These are phyloP conservation scores for Coffea eugenioides DNA, from an alignment of 257 asterid species.

Conservation along the genomic window DNA sequence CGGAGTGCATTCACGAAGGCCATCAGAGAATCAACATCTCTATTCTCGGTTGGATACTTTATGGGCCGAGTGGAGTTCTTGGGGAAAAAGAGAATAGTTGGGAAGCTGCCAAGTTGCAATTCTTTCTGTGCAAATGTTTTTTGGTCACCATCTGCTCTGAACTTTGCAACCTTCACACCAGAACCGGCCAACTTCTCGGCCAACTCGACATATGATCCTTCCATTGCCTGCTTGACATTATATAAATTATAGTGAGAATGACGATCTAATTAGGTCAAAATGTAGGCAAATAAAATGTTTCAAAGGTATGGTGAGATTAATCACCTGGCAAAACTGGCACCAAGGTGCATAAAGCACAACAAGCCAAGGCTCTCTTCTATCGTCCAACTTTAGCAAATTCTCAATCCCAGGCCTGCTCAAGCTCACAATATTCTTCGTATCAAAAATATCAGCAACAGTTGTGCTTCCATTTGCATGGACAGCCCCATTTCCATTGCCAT, in stretches of 20 bases:
- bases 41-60: slow-evolving; percentile 73
- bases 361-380: slow-evolving; percentile 71
- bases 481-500: slow-evolving; percentile 37
- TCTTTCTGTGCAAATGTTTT: slow-evolving; percentile 65
- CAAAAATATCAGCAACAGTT: slow-evolving; percentile 47
- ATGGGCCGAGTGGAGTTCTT: slow-evolving; percentile 60
- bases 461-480: slow-evolving; percentile 38
- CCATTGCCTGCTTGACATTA: slow-evolving; percentile 47
- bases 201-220: slow-evolving; percentile 61
- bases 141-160: slow-evolving; percentile 83
- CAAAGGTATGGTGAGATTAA: no score
- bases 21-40: slow-evolving; percentile 75
- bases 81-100: slow-evolving; percentile 70
- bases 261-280: neutral
- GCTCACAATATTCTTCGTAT: slow-evolving; percentile 36
- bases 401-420: slow-evolving; percentile 77
- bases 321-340: slow-evolving; percentile 86
- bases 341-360: slow-evolving; percentile 88
- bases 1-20: slow-evolving; percentile 74
- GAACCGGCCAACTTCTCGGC: slow-evolving; percentile 60
- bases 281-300: neutral
- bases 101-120: slow-evolving; percentile 74
- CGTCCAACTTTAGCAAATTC: slow-evolving; percentile 60
- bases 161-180: slow-evolving; percentile 79
- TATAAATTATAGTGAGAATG: slow-evolving; percentile 8